Evolutionary conservation across 2,329 filamentous ascomycete genomes (phyloP).

Genomic region (Botrytis elliptica): DNA sequence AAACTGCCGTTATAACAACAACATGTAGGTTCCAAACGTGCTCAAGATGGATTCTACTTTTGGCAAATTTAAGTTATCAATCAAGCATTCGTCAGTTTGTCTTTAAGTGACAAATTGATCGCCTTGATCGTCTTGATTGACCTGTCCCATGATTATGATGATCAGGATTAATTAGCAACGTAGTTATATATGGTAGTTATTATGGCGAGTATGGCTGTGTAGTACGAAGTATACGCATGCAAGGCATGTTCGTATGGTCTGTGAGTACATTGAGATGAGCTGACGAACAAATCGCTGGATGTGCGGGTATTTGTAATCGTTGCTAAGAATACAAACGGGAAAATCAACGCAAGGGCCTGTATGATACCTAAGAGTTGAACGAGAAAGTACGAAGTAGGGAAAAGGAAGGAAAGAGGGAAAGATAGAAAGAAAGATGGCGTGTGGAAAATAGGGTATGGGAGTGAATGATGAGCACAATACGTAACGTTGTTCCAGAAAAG

Average conservation of each 20-base stretch:
- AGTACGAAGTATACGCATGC: background rate
- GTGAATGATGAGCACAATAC: background rate
- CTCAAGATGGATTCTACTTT: background rate
- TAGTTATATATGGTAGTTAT: background rate
- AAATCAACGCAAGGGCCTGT: slow-evolving; percentile 6
- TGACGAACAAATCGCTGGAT: slow-evolving; percentile 8
- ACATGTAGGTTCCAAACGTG: background rate
- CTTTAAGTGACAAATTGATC: background rate
- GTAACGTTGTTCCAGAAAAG: background rate
- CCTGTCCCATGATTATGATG: slow-evolving; percentile 2
- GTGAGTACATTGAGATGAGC: slow-evolving; percentile 7
- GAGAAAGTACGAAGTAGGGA: no score
- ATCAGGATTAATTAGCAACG: background rate
- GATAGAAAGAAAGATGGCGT: background rate
- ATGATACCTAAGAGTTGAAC: slow-evolving; percentile 1
- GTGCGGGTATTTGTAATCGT: background rate
- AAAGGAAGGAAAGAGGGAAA: background rate
- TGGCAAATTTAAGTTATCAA: background rate
- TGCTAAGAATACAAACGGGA: slow-evolving; percentile 10
- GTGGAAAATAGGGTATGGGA: background rate
- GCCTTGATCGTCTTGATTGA: background rate
- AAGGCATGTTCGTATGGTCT: slow-evolving; percentile 1
- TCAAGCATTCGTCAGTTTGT: background rate
- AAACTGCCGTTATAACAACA: background rate
- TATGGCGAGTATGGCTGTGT: background rate